Base-by-base conservation (phyloP, 371 early-diverging fungal genomes). In the Mucor ambiguus region DNA sequence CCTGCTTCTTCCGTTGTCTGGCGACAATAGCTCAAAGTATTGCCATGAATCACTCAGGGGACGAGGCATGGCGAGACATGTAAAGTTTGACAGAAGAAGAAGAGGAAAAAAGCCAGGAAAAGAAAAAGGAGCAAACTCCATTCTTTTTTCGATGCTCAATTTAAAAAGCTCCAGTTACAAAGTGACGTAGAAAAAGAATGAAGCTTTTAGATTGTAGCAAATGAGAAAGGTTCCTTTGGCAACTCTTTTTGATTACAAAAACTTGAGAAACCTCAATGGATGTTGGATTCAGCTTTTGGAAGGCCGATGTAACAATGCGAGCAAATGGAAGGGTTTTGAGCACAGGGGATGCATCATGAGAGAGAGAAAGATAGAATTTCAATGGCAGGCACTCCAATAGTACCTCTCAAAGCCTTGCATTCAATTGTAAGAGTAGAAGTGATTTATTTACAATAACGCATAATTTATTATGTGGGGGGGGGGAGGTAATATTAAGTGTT, bases 1-100 rank as follows among this genome's bases (percentile, higher is more conserved):
- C 41, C 66, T 64, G n/a, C 61, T 67, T 68, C 61, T 67, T 24
- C 70, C 70, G 20, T 69, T 61, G 9, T 57, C 52, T 32, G 65
- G 61, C 33, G 69, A 61, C n/a, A 69, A 57, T 33, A 75, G 60
- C 0, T 70, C 73, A 44, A 77, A 80, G 48, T 77, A 75, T 41
- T 75, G 73, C 80, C 80, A 80, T 24, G 75, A 73, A 38, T 73
- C 76, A 48, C 77, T 77, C 33, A 73, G 63, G 16, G 80, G 80
- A 14, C 80, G 75, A 66, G 80, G 80, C 80, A 80, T 80, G 30
- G 33, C n/a, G 9, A 56, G 28, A 59, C 4, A 29, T 20, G 41
- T 29, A 29, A 18, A 33, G 44, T n/a, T 55, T 32, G 60, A 41
- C 29, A 60, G 16, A 30, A 18, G 20, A 18, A 29, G 29, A 60